phyloP scores from a whole-genome alignment of 495 filamentous ascomycete species.

The Penicillium longicatenatum region DNA sequence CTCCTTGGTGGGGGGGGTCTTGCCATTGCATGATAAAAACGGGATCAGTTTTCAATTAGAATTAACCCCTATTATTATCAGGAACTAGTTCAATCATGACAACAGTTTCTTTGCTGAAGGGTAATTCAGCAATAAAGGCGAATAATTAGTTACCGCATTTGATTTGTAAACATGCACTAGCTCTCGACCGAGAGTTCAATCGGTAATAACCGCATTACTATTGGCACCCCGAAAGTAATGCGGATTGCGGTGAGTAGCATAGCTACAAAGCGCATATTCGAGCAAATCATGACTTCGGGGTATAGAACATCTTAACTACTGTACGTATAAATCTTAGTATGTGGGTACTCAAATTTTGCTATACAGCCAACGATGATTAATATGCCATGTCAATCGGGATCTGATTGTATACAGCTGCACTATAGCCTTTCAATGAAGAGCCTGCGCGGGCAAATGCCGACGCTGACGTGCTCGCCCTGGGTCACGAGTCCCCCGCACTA shows the following conservation, averaged over 20 bases:
- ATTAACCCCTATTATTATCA: not conserved
- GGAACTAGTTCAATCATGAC: not conserved
- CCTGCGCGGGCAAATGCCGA: constrained; percentile 26
- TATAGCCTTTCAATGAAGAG: not conserved
- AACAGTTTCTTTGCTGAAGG: not conserved
- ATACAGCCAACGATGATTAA: not conserved
- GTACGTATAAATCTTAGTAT: not conserved
- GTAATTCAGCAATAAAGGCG: not conserved
- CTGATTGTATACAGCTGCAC: not conserved
- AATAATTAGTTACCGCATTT: not conserved
- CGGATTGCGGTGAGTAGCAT: not conserved
- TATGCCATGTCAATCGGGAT: constrained; percentile 2
- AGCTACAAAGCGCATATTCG: not conserved
- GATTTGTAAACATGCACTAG: not conserved
- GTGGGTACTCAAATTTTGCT: not conserved
- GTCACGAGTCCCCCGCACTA: constrained; percentile 41
- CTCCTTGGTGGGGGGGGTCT: not conserved
- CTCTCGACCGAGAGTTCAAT: not conserved
- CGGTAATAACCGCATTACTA: not conserved
- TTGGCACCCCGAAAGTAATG: not conserved
- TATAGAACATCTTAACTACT: not conserved
- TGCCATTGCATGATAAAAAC: not conserved
- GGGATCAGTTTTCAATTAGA: not conserved
- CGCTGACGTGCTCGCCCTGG: constrained; percentile 39
- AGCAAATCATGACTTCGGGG: not conserved